Evolutionary conservation across 208 protist genomes (phyloP).

Genomic region (Trypanosoma conorhini): DNA sequence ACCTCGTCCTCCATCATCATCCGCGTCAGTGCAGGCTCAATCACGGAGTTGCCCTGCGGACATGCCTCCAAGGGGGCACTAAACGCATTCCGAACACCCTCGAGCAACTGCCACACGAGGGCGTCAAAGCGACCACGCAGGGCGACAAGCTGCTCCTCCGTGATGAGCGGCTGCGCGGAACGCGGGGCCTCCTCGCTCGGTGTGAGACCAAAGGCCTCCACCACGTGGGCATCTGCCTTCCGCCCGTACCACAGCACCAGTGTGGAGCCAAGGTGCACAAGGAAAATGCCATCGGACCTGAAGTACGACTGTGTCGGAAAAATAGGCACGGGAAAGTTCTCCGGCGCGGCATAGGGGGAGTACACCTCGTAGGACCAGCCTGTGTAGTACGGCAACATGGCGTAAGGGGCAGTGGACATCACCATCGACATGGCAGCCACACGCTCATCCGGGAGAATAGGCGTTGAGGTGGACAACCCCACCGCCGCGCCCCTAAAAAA

Average conservation of each 20-base stretch:
- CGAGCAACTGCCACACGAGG: constrained; percentile 47
- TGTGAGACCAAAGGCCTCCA: constrained; percentile 48
- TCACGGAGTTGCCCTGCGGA: constrained; percentile 49
- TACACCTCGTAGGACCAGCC: constrained; percentile 79
- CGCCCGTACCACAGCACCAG: constrained; percentile 83
- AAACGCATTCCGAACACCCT: constrained; percentile 38
- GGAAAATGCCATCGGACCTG: constrained; percentile 53
- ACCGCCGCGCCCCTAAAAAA: constrained; percentile 73
- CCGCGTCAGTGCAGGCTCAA: constrained; percentile 64
- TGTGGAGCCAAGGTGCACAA: constrained; percentile 54
- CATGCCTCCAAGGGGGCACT: constrained; percentile 43
- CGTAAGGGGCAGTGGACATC: constrained; percentile 64
- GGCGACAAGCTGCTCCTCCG: constrained; percentile 54
- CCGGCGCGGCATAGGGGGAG: constrained; percentile 43
- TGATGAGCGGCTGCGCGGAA: constrained; percentile 18
- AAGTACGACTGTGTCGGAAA: constrained; percentile 65
- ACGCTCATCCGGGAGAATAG: constrained; percentile 68
- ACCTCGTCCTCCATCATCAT: constrained; percentile 75
- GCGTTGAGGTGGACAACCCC: constrained; percentile 37
- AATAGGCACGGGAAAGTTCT: constrained; percentile 53
- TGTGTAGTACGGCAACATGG: constrained; percentile 64
- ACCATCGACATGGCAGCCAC: constrained; percentile 74
- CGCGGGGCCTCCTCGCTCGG: constrained; percentile 22
- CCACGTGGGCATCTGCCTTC: constrained; percentile 37
- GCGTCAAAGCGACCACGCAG: constrained; percentile 55